Base-by-base conservation (phyloP, 2,329 filamentous ascomycete species). In the Ophioceras dolichostomum region DNA sequence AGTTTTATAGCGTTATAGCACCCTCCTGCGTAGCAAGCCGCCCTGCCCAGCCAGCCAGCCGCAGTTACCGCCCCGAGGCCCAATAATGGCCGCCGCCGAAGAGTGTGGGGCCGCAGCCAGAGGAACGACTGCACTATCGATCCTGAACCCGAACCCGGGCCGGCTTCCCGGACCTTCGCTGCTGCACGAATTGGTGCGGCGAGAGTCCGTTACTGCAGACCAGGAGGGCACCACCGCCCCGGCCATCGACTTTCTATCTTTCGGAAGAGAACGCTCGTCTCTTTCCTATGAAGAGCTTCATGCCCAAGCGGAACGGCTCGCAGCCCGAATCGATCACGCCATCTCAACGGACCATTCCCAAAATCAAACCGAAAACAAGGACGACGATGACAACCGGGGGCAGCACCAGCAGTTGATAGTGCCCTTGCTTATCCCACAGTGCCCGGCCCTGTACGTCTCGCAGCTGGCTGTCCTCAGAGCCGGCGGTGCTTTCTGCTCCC, bases 401-500 rank as follows among this genome's bases (percentile, higher is more conserved):
- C n/a, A n/a, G n/a, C 41, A 54, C 55, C 40, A 36, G 53, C 60
- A 64, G 34, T 55, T 68, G 13, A 58, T 94, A 26, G 67, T 94
- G 27, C 87, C 88, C 0, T 61, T 94, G 3, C 67, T 94, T 16
- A 58, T 93, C 13, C 79, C 81, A 2, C 88, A 94, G 58, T 82
- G 74, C 12, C 75, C 79, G 9, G 69, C 79, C 33, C 67, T 95
- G 18, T 94, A 94, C 56, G 68, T 96, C 39, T 68, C 83, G 2
- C 71, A 84, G 43, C 57, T 94, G 32, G 86, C 80, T 4, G 73
- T 89, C 37, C 64, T 94, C 33, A 87, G 88, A 55, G 77, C 78
- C 10, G 88, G 88, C 6, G 83, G 73, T 26, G 85, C 85, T 0
- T 94, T 94, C 49, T 94, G 87, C 46, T 87, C 88, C 0, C 61